phyloP scores from a whole-genome alignment of 2,329 filamentous ascomycete species.

The Aspergillus viridinutans region DNA sequence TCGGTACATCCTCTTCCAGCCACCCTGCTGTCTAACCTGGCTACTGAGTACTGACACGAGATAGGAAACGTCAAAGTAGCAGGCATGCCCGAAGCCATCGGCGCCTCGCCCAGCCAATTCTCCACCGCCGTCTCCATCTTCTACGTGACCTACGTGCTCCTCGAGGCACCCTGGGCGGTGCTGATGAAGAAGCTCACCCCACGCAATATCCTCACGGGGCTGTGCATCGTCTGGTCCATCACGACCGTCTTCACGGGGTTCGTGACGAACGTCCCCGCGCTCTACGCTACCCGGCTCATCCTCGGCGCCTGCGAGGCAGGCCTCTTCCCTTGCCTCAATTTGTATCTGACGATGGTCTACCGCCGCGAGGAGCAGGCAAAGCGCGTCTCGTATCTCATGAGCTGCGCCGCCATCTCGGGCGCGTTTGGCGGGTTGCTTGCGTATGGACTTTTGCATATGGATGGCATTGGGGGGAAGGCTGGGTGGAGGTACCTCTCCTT shows the following conservation, averaged over 20 bases:
- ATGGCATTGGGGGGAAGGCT: conserved; percentile 41
- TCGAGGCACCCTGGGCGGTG: conserved; percentile 47
- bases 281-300: conserved; percentile 40
- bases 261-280: conserved; percentile 37
- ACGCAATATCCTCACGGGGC: conserved; percentile 35
- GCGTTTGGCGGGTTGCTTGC: conserved; percentile 40
- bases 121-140: conserved; percentile 50
- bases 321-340: conserved; percentile 38
- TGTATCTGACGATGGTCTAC: conserved; percentile 41
- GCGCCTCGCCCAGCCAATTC: conserved; percentile 39
- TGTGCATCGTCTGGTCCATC: conserved; percentile 47
- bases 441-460: conserved; percentile 41
- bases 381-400: conserved; percentile 40
- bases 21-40: background rate
- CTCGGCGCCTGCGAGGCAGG: conserved; percentile 37
- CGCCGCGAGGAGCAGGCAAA: conserved; percentile 39
- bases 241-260: conserved; percentile 49
- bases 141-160: conserved; percentile 49
- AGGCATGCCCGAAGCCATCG: conserved; percentile 45
- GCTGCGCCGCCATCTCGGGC: conserved; percentile 36
- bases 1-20: conserved; percentile 31
- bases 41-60: conserved; percentile 2
- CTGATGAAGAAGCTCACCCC: conserved; percentile 48
- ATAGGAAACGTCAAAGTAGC: conserved; percentile 47
- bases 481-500: conserved; percentile 43